A percentile compares a stretch with the other conserved stretches of the same genome.
Evolutionary conservation across 1,284 basidiomycete species (phyloP).

Genomic region (Irpex sp.): DNA sequence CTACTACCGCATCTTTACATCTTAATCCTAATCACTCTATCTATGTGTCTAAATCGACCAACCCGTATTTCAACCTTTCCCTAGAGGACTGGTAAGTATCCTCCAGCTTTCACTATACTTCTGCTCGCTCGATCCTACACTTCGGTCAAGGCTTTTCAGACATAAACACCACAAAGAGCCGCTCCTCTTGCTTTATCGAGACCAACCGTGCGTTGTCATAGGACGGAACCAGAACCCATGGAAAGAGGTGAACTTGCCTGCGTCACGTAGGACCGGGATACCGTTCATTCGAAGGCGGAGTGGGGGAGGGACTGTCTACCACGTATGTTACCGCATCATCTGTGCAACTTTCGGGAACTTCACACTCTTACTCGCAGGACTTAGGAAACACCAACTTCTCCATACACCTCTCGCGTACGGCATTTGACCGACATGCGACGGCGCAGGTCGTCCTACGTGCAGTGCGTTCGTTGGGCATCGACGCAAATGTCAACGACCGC

Average conservation of each 20-base stretch:
- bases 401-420: slow-evolving; percentile 80
- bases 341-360: not conserved
- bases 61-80: slow-evolving; percentile 92
- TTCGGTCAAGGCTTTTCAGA: slow-evolving; percentile 76
- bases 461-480: slow-evolving; percentile 69
- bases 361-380: slow-evolving; percentile 58
- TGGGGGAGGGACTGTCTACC: slow-evolving; percentile 93
- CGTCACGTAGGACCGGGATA: slow-evolving; percentile 50
- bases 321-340: not conserved
- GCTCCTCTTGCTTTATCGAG: slow-evolving; percentile 86
- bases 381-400: slow-evolving; percentile 97
- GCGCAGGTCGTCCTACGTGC: slow-evolving; percentile 79
- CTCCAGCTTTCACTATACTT: slow-evolving; percentile 10
- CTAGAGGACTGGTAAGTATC: slow-evolving; percentile 85
- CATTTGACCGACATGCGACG: slow-evolving; percentile 82
- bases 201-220: slow-evolving; percentile 89
- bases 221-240: slow-evolving; percentile 98
- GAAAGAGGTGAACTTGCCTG: slow-evolving; percentile 86
- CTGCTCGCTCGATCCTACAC: not conserved
- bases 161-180: slow-evolving; percentile 65
- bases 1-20: not conserved
- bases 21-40: slow-evolving; percentile 47
- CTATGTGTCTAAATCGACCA: slow-evolving; percentile 79
- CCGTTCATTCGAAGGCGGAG: slow-evolving; percentile 86
- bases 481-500: slow-evolving; percentile 82